These are phyloP conservation scores for Letharia lupina DNA, from an alignment of 495 filamentous ascomycete genomes.

Conservation along the genomic window DNA sequence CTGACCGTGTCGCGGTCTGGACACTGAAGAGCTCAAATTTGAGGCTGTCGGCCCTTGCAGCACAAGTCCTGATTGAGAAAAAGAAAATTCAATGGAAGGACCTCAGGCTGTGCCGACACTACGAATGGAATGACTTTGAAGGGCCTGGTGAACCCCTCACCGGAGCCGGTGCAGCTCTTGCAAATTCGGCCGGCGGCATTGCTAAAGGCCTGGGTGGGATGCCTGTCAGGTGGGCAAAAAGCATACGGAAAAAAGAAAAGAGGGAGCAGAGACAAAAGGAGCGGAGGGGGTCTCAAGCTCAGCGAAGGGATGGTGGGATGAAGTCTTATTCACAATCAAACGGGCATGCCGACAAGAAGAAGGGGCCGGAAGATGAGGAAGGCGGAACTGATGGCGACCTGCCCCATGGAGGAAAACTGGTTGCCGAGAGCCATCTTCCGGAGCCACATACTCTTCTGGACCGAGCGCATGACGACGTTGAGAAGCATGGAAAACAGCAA, in stretches of 20 bases:
- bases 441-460: slow-evolving; percentile 6
- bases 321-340: background rate
- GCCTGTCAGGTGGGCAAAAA: slow-evolving; percentile 48
- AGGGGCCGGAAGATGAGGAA: background rate
- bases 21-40: slow-evolving; percentile 43
- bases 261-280: slow-evolving; percentile 38
- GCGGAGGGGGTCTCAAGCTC: slow-evolving; percentile 21
- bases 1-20: slow-evolving; percentile 62
- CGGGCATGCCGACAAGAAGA: background rate
- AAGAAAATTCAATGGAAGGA: slow-evolving; percentile 54
- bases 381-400: slow-evolving; percentile 11
- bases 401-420: slow-evolving; percentile 14
- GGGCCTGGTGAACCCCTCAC: slow-evolving; percentile 69
- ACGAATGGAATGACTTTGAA: slow-evolving; percentile 73
- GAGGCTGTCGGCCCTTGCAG: slow-evolving; percentile 56
- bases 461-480: slow-evolving; percentile 11
- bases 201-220: slow-evolving; percentile 51
- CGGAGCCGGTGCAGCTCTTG: slow-evolving; percentile 49
- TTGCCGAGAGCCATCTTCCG: slow-evolving; percentile 22
- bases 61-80: slow-evolving; percentile 51
- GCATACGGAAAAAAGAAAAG: slow-evolving; percentile 40
- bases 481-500: slow-evolving; percentile 7
- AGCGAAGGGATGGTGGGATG: slow-evolving; percentile 9
- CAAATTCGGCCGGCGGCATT: slow-evolving; percentile 44
- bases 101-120: slow-evolving; percentile 56